Percentiles rank a stretch among this genome's conserved stretches.
These are phyloP conservation scores for Coniferiporia weirii DNA, from an alignment of 1,284 basidiomycete genomes.

Conservation along the genomic window DNA sequence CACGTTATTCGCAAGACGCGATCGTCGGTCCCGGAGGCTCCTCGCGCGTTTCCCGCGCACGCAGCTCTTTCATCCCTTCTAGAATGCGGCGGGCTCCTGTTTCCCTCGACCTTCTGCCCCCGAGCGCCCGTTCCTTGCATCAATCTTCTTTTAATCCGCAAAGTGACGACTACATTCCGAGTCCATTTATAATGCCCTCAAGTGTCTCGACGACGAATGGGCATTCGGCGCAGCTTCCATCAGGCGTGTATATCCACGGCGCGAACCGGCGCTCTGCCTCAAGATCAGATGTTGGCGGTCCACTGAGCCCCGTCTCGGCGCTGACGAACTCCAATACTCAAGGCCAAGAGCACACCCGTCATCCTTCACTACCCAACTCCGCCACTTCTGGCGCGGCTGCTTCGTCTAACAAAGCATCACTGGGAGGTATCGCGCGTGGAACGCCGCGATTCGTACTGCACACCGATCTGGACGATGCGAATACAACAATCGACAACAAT, in stretches of 20 bases:
- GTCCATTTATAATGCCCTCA: constrained; percentile 26
- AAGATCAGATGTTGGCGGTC: neutral
- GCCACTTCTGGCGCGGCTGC: neutral
- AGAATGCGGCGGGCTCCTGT: constrained; percentile 4
- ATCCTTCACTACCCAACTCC: constrained; percentile 5
- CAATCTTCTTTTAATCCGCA: constrained; percentile 9
- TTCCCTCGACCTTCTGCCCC: constrained; percentile 15
- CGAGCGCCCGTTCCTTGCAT: neutral
- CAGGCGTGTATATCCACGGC: neutral
- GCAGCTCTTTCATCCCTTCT: constrained; percentile 9
- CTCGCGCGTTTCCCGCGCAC: constrained; percentile 11
- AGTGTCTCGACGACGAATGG: constrained; percentile 10
- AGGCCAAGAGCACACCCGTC: neutral
- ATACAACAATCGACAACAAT: constrained; percentile 38
- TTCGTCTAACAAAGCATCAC: constrained; percentile 31
- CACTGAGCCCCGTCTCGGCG: constrained; percentile 1
- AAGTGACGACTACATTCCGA: constrained; percentile 25
- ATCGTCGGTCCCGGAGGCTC: constrained; percentile 10
- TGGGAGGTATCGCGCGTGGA: constrained; percentile 38
- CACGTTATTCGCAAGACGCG: neutral
- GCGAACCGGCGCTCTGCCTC: neutral
- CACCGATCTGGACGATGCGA: constrained; percentile 60
- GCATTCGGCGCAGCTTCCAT: constrained; percentile 8
- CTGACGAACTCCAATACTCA: constrained; percentile 4
- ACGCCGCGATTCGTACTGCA: constrained; percentile 61